phyloP scores from a whole-genome alignment of 768 basidiomycete genomes.

The Scleroderma bovista region DNA sequence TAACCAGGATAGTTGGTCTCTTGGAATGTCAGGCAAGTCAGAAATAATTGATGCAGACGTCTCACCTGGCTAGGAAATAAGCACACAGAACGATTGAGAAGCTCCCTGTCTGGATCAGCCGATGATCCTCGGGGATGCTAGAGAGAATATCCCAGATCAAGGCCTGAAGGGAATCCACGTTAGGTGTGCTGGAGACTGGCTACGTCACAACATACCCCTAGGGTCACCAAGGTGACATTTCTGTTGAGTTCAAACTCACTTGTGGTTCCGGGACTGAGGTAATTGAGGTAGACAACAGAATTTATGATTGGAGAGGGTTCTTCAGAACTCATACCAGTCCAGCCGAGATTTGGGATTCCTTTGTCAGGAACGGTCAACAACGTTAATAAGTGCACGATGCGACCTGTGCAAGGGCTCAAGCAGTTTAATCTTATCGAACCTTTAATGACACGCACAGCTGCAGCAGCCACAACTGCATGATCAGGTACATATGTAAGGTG shows the following conservation, averaged over 20 bases:
- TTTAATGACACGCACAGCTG: too few relatives aligned
- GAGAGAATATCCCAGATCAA: slow-evolving; percentile 4
- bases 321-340: not conserved
- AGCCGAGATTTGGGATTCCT: not conserved
- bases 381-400: not conserved
- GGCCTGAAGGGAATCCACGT: not conserved
- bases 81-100: not conserved
- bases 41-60: not conserved
- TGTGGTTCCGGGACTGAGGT: not conserved
- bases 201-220: not conserved
- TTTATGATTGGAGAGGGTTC: not conserved
- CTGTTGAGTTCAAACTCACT: slow-evolving; percentile 1
- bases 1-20: not conserved
- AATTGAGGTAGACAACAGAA: slow-evolving; percentile 5
- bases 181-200: not conserved
- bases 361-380: not conserved
- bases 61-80: slow-evolving; percentile 2
- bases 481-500: too few relatives aligned
- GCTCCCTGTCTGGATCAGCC: not conserved
- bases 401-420: too few relatives aligned
- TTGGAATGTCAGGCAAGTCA: not conserved
- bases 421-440: too few relatives aligned
- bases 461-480: too few relatives aligned
- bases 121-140: slow-evolving; percentile 1
- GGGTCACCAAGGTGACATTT: not conserved